Conservation (phyloP, 805 yeast species). For the Hanseniaspora valbyensis region DNA sequence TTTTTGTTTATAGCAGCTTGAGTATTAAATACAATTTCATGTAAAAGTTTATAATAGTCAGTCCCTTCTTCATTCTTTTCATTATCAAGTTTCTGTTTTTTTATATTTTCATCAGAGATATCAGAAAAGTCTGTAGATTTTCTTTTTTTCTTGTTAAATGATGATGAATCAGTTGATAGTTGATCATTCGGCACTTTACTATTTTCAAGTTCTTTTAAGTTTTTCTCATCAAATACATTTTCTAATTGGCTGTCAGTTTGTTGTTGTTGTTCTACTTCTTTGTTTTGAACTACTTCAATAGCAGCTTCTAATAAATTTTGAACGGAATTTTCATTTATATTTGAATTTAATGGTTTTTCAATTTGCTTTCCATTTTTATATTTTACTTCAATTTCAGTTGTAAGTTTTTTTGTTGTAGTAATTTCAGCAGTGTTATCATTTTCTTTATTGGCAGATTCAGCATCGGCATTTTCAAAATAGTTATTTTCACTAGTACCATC, state of each 20-base stretch:
- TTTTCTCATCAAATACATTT: constrained; percentile 23
- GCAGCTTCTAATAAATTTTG: constrained; percentile 11
- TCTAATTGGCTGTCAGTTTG: constrained; percentile 8
- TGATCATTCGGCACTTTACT: too few species aligned
- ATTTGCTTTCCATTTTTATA: not conserved
- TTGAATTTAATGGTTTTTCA: not conserved
- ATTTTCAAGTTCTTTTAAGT: constrained; percentile 23
- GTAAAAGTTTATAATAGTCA: not conserved
- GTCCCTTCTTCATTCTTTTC: not conserved
- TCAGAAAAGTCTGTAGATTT: not conserved
- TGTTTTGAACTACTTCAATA: constrained; percentile 2
- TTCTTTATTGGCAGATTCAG: not conserved
- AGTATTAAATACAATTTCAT: not conserved
- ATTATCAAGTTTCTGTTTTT: not conserved
- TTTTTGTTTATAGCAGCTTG: not conserved
- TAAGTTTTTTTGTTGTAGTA: not conserved
- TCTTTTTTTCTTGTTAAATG: not conserved
- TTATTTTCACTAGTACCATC: not conserved
- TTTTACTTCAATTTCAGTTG: not conserved
- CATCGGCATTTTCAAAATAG: not conserved
- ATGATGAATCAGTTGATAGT: too few species aligned
- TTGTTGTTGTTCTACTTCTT: not conserved
- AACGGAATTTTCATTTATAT: not conserved
- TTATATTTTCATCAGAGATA: not conserved
- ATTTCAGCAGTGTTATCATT: not conserved